phyloP scores from a whole-genome alignment of 2,329 filamentous ascomycete species.

The Penicillium janthinellum region DNA sequence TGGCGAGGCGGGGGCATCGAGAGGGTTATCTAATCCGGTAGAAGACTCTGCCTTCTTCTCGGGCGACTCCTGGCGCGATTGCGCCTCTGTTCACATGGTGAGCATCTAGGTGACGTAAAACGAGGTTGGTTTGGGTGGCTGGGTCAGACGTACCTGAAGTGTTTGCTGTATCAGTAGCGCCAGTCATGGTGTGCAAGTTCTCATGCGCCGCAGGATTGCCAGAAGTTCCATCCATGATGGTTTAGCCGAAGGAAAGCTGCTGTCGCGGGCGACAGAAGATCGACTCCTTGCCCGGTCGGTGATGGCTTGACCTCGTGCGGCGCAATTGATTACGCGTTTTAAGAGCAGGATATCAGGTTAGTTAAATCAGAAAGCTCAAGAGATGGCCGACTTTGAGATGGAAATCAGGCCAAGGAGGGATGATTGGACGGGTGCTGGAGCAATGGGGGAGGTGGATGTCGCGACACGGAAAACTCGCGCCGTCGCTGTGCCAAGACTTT shows the following conservation, averaged over 20 bases:
- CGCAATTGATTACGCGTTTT: conserved; percentile 13
- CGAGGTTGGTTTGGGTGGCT: conserved; percentile 6
- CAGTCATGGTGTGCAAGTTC: conserved; percentile 29
- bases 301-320: conserved; percentile 17
- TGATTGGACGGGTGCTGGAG: conserved; percentile 31
- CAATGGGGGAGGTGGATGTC: conserved; percentile 33
- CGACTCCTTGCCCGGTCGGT: conserved; percentile 34
- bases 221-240: conserved; percentile 43
- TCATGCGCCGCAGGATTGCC: conserved; percentile 32
- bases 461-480: conserved; percentile 39
- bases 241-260: conserved; percentile 29
- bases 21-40: conserved; percentile 61
- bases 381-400: conserved; percentile 19
- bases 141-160: conserved; percentile 35
- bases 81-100: conserved; percentile 30
- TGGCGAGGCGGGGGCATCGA: conserved; percentile 68
- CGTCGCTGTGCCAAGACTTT: conserved; percentile 31
- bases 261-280: conserved; percentile 35
- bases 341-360: conserved; percentile 10
- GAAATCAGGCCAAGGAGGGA: conserved; percentile 17
- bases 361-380: conserved; percentile 6
- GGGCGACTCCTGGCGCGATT: conserved; percentile 37
- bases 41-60: conserved; percentile 32
- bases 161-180: conserved; percentile 31
- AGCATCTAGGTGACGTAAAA: conserved; percentile 23